Conservation (phyloP, 2,329 filamentous ascomycete genomes). For the Fusarium clavum region DNA sequence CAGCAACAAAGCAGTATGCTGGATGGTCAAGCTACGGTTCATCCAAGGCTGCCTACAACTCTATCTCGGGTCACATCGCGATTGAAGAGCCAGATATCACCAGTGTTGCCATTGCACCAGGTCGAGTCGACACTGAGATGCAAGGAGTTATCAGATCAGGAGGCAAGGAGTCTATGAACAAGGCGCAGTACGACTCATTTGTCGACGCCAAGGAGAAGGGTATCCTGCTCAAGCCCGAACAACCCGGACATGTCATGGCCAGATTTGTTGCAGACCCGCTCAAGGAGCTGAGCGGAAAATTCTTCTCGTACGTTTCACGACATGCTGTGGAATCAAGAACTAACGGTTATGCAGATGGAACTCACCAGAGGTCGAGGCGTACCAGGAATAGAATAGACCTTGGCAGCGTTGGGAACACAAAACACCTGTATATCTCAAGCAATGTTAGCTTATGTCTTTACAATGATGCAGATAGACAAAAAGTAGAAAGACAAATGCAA, state of each 20-base stretch:
- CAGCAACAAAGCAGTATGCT: conserved; percentile 72
- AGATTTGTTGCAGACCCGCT: conserved; percentile 75
- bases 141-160: conserved; percentile 81
- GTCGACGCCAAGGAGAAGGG: conserved; percentile 76
- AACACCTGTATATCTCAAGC: conserved; percentile 39
- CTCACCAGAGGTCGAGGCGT: conserved; percentile 62
- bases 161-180: conserved; percentile 62
- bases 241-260: conserved; percentile 88
- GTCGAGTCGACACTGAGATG: conserved; percentile 91
- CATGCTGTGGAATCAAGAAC: conserved; percentile 1
- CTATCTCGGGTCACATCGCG: conserved; percentile 77
- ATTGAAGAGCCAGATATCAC: conserved; percentile 82
- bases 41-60: conserved; percentile 86
- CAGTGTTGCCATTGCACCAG: conserved; percentile 78
- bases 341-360: conserved; percentile 52
- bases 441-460: conserved; percentile 40
- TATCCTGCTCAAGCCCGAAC: conserved; percentile 80
- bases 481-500: conserved; percentile 48
- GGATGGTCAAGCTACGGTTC: conserved; percentile 86
- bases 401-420: neutral
- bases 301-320: conserved; percentile 68
- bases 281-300: conserved; percentile 78
- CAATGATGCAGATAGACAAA: conserved; percentile 30
- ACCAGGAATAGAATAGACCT: conserved; percentile 55
- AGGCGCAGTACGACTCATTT: conserved; percentile 74